Evolutionary conservation across 768 basidiomycete species (phyloP).

Genomic region (Flagelloscypha sp.): DNA sequence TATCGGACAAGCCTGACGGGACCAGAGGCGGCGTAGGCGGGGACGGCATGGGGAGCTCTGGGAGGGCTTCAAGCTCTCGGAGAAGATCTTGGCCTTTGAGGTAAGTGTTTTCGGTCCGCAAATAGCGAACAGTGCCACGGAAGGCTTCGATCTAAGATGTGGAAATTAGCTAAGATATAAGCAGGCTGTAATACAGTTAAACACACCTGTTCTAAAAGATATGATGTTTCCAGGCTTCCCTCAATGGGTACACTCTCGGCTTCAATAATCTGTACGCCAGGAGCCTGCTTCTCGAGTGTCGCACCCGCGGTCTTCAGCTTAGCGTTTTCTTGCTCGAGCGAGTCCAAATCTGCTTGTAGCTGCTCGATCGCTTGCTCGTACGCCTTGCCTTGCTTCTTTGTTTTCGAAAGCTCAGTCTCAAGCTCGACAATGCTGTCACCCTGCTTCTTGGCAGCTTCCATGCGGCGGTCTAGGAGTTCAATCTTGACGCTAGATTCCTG

Average conservation of each 20-base stretch:
- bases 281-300: constrained; percentile 59
- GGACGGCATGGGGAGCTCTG: constrained; percentile 46
- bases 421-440: constrained; percentile 76
- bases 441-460: constrained; percentile 88
- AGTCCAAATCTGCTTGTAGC: constrained; percentile 80
- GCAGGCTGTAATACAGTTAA: not conserved
- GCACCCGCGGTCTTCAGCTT: constrained; percentile 66
- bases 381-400: constrained; percentile 79
- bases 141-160: constrained; percentile 78
- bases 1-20: constrained; percentile 58
- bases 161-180: constrained; percentile 6
- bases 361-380: constrained; percentile 94
- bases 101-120: constrained; percentile 90
- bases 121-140: constrained; percentile 84
- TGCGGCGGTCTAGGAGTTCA: constrained; percentile 87
- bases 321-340: constrained; percentile 79
- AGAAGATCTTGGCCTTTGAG: constrained; percentile 90
- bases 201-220: constrained; percentile 78
- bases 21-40: constrained; percentile 59
- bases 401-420: constrained; percentile 71
- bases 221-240: constrained; percentile 78
- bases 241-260: constrained; percentile 61
- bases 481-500: constrained; percentile 91
- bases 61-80: constrained; percentile 69
- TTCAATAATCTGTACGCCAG: constrained; percentile 45